These are phyloP conservation scores for Clarkia xantiana DNA, from an alignment of 345 rosid species.

Conservation along the genomic window DNA sequence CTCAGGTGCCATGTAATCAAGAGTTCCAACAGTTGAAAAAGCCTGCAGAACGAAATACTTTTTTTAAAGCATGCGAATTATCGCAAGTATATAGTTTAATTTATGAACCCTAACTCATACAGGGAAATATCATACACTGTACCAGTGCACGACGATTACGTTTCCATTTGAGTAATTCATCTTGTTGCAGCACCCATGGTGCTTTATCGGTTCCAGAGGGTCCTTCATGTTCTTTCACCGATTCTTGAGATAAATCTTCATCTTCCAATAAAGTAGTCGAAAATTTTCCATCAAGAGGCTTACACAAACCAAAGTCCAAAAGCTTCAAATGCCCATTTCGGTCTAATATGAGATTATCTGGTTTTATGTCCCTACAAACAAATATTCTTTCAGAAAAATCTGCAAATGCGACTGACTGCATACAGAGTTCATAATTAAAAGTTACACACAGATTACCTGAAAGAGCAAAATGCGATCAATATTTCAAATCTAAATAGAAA, in stretches of 20 bases:
- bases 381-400: conserved; percentile 11
- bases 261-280: conserved; percentile 68
- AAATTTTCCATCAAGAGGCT: conserved; percentile 88
- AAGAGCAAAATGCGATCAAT: too few species aligned
- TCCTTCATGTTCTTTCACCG: conserved; percentile 28
- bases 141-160: conserved; percentile 95
- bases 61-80: neutral
- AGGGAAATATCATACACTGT: conserved; percentile 12
- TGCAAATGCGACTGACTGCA: too few species aligned
- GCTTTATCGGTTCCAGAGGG: conserved; percentile 23
- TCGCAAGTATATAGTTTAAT: neutral
- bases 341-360: conserved; percentile 91
- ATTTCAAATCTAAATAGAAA: too few species aligned
- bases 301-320: conserved; percentile 97
- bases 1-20: conserved; percentile 99
- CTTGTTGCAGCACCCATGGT: conserved; percentile 85
- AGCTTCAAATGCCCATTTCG: conserved; percentile 94
- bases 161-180: conserved; percentile 67
- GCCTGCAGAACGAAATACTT: conserved; percentile 34
- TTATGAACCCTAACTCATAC: neutral
- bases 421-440: too few species aligned
- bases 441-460: too few species aligned
- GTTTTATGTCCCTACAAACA: conserved; percentile 81
- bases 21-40: conserved; percentile 97
- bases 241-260: conserved; percentile 47